phyloP scores from a whole-genome alignment of 2,329 filamentous ascomycete genomes.

The Leptographium lundbergii region DNA sequence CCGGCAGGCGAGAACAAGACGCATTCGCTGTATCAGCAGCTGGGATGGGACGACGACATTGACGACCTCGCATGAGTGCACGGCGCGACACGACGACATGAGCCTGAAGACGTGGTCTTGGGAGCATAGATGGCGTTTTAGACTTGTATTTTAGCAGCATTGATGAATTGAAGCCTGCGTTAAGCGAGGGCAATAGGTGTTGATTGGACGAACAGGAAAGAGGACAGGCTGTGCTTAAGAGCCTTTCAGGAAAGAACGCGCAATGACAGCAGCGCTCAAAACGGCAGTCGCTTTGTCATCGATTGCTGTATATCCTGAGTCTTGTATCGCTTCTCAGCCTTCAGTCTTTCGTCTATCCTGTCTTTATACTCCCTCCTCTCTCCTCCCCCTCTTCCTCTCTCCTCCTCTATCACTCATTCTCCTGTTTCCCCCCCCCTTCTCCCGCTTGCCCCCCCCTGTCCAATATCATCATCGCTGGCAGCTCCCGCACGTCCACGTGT shows the following conservation, averaged over 20 bases:
- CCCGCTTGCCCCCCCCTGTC: too few relatives aligned
- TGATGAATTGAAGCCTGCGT: too few relatives aligned
- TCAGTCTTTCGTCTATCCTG: too few relatives aligned
- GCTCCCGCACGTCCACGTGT: conserved; percentile 62
- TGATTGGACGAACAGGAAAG: too few relatives aligned
- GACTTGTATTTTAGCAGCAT: background rate
- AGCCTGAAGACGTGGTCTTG: background rate
- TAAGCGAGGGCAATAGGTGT: too few relatives aligned
- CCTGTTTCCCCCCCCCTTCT: background rate
- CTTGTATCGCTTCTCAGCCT: background rate
- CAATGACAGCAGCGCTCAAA: too few relatives aligned
- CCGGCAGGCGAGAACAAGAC: background rate
- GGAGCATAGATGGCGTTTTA: background rate
- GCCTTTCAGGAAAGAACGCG: background rate
- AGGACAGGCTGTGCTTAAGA: too few relatives aligned
- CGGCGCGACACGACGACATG: too few relatives aligned
- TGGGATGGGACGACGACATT: conserved; percentile 47
- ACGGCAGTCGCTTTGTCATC: too few relatives aligned
- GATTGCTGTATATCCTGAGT: background rate
- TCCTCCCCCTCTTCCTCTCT: background rate
- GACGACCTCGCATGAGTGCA: conserved; percentile 15
- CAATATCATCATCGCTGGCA: conserved; percentile 54
- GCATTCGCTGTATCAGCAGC: conserved; percentile 37
- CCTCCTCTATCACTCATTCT: background rate
- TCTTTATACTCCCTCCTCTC: background rate